Evolutionary conservation across 805 yeast genomes (phyloP).

Genomic region (Candida caryicola): DNA sequence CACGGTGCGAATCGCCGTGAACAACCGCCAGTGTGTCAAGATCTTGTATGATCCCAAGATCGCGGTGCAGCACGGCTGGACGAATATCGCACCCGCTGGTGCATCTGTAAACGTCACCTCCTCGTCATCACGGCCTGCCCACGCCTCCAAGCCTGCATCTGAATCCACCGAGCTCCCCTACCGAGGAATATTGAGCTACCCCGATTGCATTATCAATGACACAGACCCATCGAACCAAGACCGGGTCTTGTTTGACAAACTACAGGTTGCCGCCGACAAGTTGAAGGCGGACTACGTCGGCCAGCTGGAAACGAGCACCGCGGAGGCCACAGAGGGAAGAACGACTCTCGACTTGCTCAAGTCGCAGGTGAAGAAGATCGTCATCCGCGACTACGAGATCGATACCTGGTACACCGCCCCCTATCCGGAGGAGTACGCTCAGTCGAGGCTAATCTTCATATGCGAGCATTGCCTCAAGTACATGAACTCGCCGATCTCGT

Average conservation of each 20-base stretch:
- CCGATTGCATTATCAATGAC: constrained; percentile 55
- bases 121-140: neutral
- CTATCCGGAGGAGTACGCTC: constrained; percentile 81
- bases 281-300: constrained; percentile 25
- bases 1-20: neutral
- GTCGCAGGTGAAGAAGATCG: constrained; percentile 58
- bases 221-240: constrained; percentile 61
- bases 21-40: neutral
- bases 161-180: constrained; percentile 58
- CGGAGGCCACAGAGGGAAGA: neutral
- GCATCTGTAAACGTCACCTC: neutral
- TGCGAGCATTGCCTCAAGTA: constrained; percentile 86
- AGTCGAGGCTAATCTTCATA: constrained; percentile 58
- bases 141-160: neutral
- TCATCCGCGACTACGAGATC: constrained; percentile 69
- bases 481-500: constrained; percentile 63
- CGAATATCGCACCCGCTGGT: neutral
- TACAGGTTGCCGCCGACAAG: constrained; percentile 38
- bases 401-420: constrained; percentile 94
- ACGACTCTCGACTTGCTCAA: constrained; percentile 9
- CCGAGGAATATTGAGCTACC: constrained; percentile 58
- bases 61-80: neutral
- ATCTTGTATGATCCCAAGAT: constrained; percentile 1
- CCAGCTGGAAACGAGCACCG: constrained; percentile 16
- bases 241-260: constrained; percentile 44